Evolutionary conservation across 805 yeast species (phyloP), one percentile per base, ranked within the genome.

Genomic region (Candida nemodendra): DNA sequence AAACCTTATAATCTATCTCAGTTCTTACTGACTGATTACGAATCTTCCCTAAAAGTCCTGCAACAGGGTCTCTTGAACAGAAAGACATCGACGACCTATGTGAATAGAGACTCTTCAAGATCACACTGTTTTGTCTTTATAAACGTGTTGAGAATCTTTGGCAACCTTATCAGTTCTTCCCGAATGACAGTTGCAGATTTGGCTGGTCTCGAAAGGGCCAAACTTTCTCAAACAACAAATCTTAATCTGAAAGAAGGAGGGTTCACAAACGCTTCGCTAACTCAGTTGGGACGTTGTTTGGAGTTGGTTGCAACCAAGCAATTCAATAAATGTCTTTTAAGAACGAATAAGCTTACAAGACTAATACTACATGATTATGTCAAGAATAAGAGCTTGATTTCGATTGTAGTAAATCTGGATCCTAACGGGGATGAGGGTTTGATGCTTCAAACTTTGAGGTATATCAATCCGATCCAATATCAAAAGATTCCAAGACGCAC

Each of bases 81-180:
- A 34, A 60, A 74, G 33, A 65, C 72, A 4, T 61, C 66, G 22
- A 44, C 71, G 4, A 76, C 80, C 0, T 66, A 61, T 27, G 52
- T 71, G 39, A 74, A 75, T 47, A 44, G 46, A 7, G 58, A 57
- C 6, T 71, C 78, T 5, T 69, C 78, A 7, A 63, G 79, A 43
- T 74, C 79, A 1, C 81, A 76, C 47, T 66, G 76, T n/a, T 72
- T 76, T 46, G 57, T 70, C 3, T 65, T 68, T 37, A 60, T 76
- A 32, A 71, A 72, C 39, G 42, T 68, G 5, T 22, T 51, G 9
- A 54, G 49, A 29, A 39, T 43, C 15, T 42, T 44, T 37, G 60
- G 61, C 17, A 36, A 34, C 14, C 32, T 48, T 31, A 27, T 58
- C 2, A 51, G 46, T 25, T 51, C 62, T 2, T 53, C 74, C 4